Percentiles rank a stretch among this genome's conserved stretches.
These are phyloP conservation scores for Hypericum perforatum DNA, from an alignment of 345 rosid genomes.

Conservation along the genomic window DNA sequence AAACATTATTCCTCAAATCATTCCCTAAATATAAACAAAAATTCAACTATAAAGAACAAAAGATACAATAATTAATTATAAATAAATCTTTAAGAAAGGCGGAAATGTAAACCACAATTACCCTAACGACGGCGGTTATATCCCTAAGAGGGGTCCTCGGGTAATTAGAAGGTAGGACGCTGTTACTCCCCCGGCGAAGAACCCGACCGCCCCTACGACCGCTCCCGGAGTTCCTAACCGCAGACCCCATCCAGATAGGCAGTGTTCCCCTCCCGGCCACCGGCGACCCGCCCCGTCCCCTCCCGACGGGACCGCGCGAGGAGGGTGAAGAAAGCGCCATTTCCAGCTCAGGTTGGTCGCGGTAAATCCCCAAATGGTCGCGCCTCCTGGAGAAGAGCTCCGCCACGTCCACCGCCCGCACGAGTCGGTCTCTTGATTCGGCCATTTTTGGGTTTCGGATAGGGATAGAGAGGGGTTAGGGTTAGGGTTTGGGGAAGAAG, in stretches of 20 bases:
- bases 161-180: slow-evolving; percentile 68
- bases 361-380: slow-evolving; percentile 19
- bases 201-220: slow-evolving; percentile 22
- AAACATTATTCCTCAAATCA: not conserved
- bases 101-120: no score
- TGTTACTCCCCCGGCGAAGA: slow-evolving; percentile 5
- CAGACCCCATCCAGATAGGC: slow-evolving; percentile 18
- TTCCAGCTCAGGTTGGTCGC: slow-evolving; percentile 22
- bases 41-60: not conserved
- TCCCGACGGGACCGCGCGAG: slow-evolving; percentile 13
- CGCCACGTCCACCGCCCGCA: slow-evolving; percentile 42
- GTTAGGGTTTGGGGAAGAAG: no score
- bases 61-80: not conserved
- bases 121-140: slow-evolving; percentile 50
- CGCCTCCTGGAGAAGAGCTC: slow-evolving; percentile 33
- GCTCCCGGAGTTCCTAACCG: slow-evolving; percentile 26
- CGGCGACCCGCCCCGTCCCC: slow-evolving; percentile 28
- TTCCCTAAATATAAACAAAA: not conserved
- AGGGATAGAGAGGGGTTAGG: no score
- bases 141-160: slow-evolving; percentile 77
- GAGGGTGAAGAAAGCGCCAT: slow-evolving; percentile 19
- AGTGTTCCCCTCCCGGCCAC: slow-evolving; percentile 17
- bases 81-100: not conserved
- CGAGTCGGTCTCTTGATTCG: slow-evolving; percentile 61
- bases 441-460: no score